Conservation (phyloP, 176 grass and related monocot species). For the Eleusine indica region DNA sequence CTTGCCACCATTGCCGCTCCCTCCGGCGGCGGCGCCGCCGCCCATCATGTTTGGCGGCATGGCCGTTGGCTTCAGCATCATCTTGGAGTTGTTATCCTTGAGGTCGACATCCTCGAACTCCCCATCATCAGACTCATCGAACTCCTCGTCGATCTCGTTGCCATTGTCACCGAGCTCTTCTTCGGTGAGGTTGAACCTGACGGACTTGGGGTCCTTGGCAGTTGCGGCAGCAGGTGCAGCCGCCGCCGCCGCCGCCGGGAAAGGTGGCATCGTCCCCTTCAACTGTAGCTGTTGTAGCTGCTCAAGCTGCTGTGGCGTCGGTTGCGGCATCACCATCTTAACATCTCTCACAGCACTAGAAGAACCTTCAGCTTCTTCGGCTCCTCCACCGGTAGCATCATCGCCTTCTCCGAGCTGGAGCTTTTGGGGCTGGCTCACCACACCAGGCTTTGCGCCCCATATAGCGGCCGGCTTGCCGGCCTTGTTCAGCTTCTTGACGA, state of each 20-base stretch:
- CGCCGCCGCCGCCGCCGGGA: background rate
- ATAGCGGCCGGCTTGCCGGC: constrained; percentile 82
- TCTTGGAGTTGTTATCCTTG: background rate
- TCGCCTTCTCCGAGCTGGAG: background rate
- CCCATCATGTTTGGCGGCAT: constrained; percentile 47
- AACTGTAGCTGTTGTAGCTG: constrained; percentile 69
- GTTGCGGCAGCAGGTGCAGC: no score
- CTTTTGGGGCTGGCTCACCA: background rate
- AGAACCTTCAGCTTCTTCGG: no score
- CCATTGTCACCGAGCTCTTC: constrained; percentile 41
- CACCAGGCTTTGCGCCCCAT: constrained; percentile 59
- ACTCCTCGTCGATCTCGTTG: constrained; percentile 51
- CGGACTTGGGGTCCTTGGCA: constrained; percentile 57
- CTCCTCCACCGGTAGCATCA: background rate
- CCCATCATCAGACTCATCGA: constrained; percentile 49
- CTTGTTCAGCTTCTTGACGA: constrained; percentile 86
- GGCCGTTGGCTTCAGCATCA: constrained; percentile 55
- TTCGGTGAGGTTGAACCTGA: constrained; percentile 58
- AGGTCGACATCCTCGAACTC: no score
- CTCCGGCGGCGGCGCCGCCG: constrained; percentile 28
- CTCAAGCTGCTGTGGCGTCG: constrained; percentile 32
- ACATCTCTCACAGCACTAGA: constrained; percentile 3
- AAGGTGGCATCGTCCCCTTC: constrained; percentile 64
- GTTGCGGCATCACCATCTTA: constrained; percentile 38
- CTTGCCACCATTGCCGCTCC: constrained; percentile 33